Evolutionary conservation across 1,139 yeast species (phyloP), one percentile per base, ranked within the genome.

Genomic region (Kluyveromyces marxianus): DNA sequence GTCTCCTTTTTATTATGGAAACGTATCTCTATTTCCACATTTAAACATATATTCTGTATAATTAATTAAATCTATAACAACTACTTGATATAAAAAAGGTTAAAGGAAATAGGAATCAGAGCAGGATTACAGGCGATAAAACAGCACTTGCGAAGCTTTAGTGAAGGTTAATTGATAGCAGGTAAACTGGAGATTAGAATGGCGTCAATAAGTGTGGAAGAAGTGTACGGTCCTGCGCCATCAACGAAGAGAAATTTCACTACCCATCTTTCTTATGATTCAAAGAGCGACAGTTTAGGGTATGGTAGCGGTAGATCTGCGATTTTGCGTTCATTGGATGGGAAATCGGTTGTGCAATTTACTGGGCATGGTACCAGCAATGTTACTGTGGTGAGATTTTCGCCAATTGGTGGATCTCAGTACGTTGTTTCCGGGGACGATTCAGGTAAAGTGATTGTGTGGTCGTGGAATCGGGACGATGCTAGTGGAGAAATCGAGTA

Each of bases 351-450:
- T 2, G 65, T 73, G 21, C 95, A 88, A 59, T 89, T 84, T 67
- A 76, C 77, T 8, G 82, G 78, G 44, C 98, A 92, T 66, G 63
- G 60, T 3, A 74, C 75, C 37, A 71, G 72, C 35, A 68, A 76
- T 34, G 85, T 95, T 28, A 83, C 95, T 0, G 95, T 83, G 4
- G 97, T 94, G 7, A 76, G 79, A 37, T 88, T 92, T 62, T 74
- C 96, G 1, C 96, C 97, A 2, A 49, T 57, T 7, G 44, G 49
- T 29, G 81, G 90, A 10, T 97, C 98, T 1, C 83, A 74, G 65
- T 90, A 87, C 64, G 69, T 92, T 31, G 97, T 96, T 2, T 84
- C 95, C 2, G 98, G 96, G 39, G 99, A 92, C 60, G 88, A 81
- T 55, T 69, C 81, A 7, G 98, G 98, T 28, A 77, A 78, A 50